Evolutionary conservation across 257 asterid genomes (phyloP).

Genomic region (Solanum sitiens): DNA sequence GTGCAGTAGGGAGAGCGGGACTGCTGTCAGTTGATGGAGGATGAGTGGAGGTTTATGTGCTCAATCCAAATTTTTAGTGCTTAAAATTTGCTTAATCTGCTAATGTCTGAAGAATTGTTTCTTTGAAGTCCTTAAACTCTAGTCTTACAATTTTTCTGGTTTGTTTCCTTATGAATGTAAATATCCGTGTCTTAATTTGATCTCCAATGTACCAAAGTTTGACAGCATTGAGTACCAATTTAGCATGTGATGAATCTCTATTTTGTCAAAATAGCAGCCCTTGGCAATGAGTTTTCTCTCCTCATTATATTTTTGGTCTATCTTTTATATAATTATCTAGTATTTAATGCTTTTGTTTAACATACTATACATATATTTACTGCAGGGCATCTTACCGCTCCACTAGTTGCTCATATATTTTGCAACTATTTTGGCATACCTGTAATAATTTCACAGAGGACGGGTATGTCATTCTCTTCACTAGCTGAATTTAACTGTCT

Average conservation of each 20-base stretch:
- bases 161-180: background rate
- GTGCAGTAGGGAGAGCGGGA: background rate
- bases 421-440: constrained; percentile 97
- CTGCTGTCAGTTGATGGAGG: background rate
- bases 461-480: constrained; percentile 36
- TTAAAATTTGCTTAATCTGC: background rate
- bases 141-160: background rate
- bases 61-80: background rate
- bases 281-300: background rate
- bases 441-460: constrained; percentile 34
- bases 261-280: background rate
- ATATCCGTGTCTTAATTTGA: background rate
- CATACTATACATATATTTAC: background rate
- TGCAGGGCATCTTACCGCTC: constrained; percentile 76
- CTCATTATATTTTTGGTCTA: background rate
- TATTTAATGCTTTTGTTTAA: background rate
- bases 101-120: background rate
- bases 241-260: background rate
- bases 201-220: background rate
- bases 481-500: background rate
- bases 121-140: background rate
- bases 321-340: background rate
- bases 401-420: constrained; percentile 79
- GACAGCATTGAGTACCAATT: background rate
- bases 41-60: background rate